phyloP scores from a whole-genome alignment of 257 asterid species.

The Cinchona pubescens region DNA sequence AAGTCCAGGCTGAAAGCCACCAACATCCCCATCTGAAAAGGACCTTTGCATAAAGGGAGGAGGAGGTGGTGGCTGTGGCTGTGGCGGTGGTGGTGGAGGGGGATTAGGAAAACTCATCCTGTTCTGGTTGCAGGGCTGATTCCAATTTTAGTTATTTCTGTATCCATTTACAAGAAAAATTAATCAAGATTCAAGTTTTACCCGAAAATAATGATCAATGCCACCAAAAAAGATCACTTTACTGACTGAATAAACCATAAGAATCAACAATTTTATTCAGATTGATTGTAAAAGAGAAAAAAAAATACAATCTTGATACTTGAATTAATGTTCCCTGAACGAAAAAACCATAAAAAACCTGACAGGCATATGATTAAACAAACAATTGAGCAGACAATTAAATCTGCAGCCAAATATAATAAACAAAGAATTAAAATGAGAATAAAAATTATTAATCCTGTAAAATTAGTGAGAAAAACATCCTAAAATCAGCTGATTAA shows the following conservation, averaged over 20 bases:
- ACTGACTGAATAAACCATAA: not conserved
- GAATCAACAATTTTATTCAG: not conserved
- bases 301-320: not conserved
- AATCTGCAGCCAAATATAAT: not conserved
- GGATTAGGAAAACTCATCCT: slow-evolving; percentile 68
- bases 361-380: not conserved
- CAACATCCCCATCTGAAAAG: slow-evolving; percentile 35
- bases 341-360: not conserved
- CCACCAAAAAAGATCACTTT: not conserved
- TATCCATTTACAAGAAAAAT: not conserved
- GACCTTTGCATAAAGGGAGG: slow-evolving; percentile 30
- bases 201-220: not conserved
- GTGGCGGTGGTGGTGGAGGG: slow-evolving; percentile 26
- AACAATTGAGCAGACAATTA: not conserved
- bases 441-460: not conserved
- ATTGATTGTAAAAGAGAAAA: not conserved
- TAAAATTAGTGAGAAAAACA: not conserved
- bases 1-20: slow-evolving; percentile 40
- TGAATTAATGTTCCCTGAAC: not conserved
- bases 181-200: not conserved
- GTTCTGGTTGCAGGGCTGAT: not conserved
- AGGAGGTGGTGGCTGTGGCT: slow-evolving; percentile 22
- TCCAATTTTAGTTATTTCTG: not conserved
- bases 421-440: not conserved
- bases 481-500: not conserved